These are phyloP conservation scores for Phytophthora pistaciae DNA, from an alignment of 352 stramenopile genomes.

Conservation along the genomic window DNA sequence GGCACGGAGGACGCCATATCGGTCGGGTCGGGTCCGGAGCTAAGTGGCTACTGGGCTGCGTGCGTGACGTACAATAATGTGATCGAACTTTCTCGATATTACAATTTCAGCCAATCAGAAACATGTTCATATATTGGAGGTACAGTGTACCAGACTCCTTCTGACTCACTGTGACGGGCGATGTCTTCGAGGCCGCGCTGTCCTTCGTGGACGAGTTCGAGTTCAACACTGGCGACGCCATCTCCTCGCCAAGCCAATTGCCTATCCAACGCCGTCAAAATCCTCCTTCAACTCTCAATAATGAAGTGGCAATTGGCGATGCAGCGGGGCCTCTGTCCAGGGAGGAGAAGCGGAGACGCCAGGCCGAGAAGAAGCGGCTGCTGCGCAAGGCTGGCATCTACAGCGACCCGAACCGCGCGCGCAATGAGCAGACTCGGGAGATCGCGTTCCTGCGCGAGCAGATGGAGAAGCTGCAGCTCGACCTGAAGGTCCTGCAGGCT, in stretches of 20 bases:
- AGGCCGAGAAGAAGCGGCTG: conserved; percentile 21
- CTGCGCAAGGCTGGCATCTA: conserved; percentile 22
- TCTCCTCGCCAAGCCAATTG: background rate
- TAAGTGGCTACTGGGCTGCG: background rate
- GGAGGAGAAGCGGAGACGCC: conserved; percentile 18
- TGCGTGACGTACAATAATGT: conserved; percentile 4
- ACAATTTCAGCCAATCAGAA: conserved; percentile 9
- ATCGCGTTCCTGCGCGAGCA: conserved; percentile 46
- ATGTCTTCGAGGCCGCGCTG: conserved; percentile 27
- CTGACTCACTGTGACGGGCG: too few relatives aligned
- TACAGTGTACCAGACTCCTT: background rate
- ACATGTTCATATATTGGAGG: background rate
- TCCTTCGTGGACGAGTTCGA: conserved; percentile 42
- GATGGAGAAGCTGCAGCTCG: conserved; percentile 44
- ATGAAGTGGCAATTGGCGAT: background rate
- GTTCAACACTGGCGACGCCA: background rate
- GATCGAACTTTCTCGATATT: conserved; percentile 36
- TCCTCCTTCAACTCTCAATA: background rate
- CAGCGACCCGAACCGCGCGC: conserved; percentile 35
- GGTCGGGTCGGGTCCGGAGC: background rate
- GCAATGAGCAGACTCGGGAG: conserved; percentile 44
- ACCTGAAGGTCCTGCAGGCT: conserved; percentile 34
- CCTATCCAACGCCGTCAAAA: conserved; percentile 1
- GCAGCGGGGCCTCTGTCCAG: conserved; percentile 1
- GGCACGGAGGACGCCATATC: conserved; percentile 30